Base-by-base conservation (phyloP, 345 rosid species). In the Rhizophora mangle region DNA sequence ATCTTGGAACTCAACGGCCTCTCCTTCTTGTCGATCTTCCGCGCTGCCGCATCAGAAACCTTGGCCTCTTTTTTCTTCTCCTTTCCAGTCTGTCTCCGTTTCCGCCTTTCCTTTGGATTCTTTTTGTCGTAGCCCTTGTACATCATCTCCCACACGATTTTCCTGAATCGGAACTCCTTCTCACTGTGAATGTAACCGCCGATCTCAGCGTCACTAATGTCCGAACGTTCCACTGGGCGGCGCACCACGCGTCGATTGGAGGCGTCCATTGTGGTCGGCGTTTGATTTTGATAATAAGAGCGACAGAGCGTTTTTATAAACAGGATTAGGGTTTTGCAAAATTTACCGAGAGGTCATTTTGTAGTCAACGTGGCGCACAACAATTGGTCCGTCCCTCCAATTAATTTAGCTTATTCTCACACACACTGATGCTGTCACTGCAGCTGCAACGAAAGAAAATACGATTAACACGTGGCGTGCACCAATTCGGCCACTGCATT, bases 151-250 rank as follows among this genome's bases (percentile, higher is more conserved):
- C 71, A 68, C 63, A 68, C 1, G 5, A 56, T 7, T 34, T 58
- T 68, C 43, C 63, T 56, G 9, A 68, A 56, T 39, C 27, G 24
- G 2, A 39, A 6, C 58, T 68, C 63, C 31, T 68, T 68, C 24
- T 57, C 19, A 37, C 32, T 19, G 54, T 30, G 13, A 19, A 68
- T 15, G 61, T 57, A 68, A 18, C 54, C 31, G 6, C 4, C 24
- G 7, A 68, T 68, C 53, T 68, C 71, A 5, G 54, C 54, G 24
- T 67, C 70, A 9, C 51, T 19, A 3, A 65, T 65, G 15, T 39
- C 68, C 13, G 21, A 21, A 3, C 34, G 32, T 1, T 55, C 51
- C n/a, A 26, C 22, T 22, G 21, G 49, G 29, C 51, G 58, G 19
- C 15, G 3, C 4, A 3, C 0, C 0, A 5, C 18, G 27, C 13